phyloP scores from a whole-genome alignment of 306 rosid genomes.

The Inga laurina region DNA sequence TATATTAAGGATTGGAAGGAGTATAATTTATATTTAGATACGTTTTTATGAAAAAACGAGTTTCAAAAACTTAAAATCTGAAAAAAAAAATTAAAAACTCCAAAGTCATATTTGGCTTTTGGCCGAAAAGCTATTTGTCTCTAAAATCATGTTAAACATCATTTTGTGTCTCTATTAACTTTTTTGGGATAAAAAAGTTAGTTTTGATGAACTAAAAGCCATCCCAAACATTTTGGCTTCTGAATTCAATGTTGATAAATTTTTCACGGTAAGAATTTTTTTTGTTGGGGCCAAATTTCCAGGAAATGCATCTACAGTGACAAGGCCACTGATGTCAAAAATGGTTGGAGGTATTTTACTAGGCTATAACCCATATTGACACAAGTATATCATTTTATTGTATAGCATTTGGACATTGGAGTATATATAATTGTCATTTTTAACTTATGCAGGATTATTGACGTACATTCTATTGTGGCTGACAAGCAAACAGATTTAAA shows the following conservation, averaged over 20 bases:
- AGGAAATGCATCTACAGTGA: conserved; percentile 49
- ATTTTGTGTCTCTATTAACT: no score
- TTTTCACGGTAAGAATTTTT: neutral
- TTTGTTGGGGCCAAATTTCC: conserved; percentile 17
- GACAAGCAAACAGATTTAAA: conserved; percentile 29
- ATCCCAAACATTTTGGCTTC: neutral
- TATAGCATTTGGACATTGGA: conserved; percentile 8
- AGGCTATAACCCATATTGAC: neutral
- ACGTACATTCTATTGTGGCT: conserved; percentile 44
- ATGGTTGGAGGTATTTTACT: conserved; percentile 43
- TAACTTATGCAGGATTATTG: conserved; percentile 49
- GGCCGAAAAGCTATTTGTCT: no score
- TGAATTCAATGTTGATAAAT: neutral
- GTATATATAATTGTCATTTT: conserved; percentile 14
- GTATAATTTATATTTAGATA: no score
- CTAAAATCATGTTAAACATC: no score
- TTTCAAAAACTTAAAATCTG: no score
- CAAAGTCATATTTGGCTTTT: no score
- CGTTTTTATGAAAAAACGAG: no score
- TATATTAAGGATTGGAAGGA: no score
- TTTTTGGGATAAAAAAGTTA: no score
- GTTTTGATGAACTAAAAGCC: no score
- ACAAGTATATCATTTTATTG: neutral
- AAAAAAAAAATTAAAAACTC: no score
- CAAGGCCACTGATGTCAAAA: conserved; percentile 31